These are phyloP conservation scores for Penicillium sp. DNA, from an alignment of 2,329 filamentous ascomycete genomes.

Conservation along the genomic window DNA sequence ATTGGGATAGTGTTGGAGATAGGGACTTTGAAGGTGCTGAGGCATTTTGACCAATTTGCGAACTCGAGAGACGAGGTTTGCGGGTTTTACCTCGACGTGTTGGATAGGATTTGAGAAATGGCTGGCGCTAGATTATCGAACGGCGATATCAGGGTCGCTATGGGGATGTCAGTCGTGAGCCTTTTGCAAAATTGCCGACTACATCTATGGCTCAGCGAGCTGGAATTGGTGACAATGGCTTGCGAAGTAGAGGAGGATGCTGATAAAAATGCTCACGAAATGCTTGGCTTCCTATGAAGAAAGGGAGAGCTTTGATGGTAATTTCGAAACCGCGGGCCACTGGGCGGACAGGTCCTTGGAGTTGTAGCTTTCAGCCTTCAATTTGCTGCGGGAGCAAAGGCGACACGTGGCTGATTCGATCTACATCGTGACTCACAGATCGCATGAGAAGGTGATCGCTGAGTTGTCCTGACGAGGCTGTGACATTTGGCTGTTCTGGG, in stretches of 20 bases:
- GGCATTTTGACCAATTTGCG: not conserved
- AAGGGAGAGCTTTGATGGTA: not conserved
- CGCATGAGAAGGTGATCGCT: not conserved
- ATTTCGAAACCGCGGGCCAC: not conserved
- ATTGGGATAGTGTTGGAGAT: constrained; percentile 12
- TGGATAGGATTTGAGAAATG: not conserved
- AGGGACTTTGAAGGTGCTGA: not conserved
- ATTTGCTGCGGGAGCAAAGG: not conserved
- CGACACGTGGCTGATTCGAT: not conserved
- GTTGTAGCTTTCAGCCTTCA: not conserved
- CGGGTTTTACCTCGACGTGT: not conserved
- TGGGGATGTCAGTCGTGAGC: not conserved
- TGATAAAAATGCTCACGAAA: too few species aligned
- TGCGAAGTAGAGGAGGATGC: too few species aligned
- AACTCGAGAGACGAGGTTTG: too few species aligned
- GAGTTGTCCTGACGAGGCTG: not conserved
- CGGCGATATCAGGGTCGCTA: not conserved
- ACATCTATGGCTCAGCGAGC: not conserved
- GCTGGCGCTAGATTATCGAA: not conserved
- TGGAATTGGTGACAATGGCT: too few species aligned
- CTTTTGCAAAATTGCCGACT: not conserved
- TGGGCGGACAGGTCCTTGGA: not conserved
- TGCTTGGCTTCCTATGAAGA: not conserved
- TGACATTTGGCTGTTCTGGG: not conserved
- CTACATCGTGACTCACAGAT: not conserved